A percentile compares a stretch with the other conserved stretches of the same genome.
phyloP scores from a whole-genome alignment of 306 rosid genomes.

The Dalbergia oliveri region DNA sequence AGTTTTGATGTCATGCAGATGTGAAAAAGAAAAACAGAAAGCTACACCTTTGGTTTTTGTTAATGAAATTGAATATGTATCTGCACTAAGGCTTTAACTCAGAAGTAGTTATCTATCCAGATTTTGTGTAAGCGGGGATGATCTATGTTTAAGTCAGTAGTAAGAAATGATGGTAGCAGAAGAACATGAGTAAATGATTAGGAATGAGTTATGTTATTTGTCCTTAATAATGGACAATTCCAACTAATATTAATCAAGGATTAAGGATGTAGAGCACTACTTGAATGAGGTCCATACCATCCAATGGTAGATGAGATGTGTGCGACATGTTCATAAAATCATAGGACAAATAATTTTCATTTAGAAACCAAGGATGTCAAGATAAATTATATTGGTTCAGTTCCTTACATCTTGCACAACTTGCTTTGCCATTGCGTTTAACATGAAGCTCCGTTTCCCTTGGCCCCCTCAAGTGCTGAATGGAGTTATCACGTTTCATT shows the following conservation, averaged over 20 bases:
- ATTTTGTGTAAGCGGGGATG: background rate
- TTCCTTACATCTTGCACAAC: conserved; percentile 52
- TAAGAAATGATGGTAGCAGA: background rate
- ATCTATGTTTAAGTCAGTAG: too few species aligned
- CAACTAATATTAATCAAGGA: too few species aligned
- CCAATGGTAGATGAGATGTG: too few species aligned
- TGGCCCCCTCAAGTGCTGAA: conserved; percentile 59
- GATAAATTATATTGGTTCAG: conserved; percentile 51
- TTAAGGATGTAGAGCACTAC: too few species aligned
- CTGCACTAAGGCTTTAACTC: background rate
- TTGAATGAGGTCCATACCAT: too few species aligned
- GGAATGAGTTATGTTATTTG: too few species aligned
- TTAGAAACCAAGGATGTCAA: background rate
- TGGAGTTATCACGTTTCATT: conserved; percentile 55
- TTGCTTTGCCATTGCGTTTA: conserved; percentile 19
- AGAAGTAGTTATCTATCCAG: too few species aligned
- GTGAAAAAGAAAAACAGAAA: background rate
- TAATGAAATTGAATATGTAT: background rate
- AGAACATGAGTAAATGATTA: background rate
- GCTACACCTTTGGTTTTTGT: background rate
- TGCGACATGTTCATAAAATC: too few species aligned
- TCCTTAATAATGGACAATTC: too few species aligned
- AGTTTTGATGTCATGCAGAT: background rate
- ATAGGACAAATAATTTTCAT: too few species aligned
- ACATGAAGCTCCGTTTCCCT: conserved; percentile 30